Evolutionary conservation across 2,329 filamentous ascomycete genomes (phyloP).

Genomic region (Diaporthe ampelina): DNA sequence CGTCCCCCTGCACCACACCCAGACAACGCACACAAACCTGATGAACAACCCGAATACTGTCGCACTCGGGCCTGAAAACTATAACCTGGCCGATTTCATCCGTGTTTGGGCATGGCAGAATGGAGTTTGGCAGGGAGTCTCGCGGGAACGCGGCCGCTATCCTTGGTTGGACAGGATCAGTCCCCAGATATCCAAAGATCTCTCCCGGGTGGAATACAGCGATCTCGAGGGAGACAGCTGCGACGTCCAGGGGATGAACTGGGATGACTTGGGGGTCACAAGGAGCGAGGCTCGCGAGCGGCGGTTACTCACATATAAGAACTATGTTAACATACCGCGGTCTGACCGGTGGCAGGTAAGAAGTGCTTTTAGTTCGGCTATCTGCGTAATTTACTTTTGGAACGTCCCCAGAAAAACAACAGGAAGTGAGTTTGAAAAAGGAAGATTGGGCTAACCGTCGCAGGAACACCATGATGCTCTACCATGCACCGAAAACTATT

Average conservation of each 20-base stretch:
- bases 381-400: neutral
- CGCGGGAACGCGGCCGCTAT: slow-evolving; percentile 48
- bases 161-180: slow-evolving; percentile 52
- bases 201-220: slow-evolving; percentile 50
- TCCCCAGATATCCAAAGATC: slow-evolving; percentile 43
- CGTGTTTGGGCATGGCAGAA: slow-evolving; percentile 60
- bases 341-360: slow-evolving; percentile 65
- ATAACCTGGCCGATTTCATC: slow-evolving; percentile 64
- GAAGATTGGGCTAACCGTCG: slow-evolving; percentile 35
- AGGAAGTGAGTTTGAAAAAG: neutral
- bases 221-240: slow-evolving; percentile 69
- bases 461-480: slow-evolving; percentile 52
- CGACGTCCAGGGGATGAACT: slow-evolving; percentile 73
- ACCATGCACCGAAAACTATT: slow-evolving; percentile 63
- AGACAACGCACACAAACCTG: slow-evolving; percentile 48
- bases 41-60: slow-evolving; percentile 51
- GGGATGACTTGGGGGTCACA: slow-evolving; percentile 66
- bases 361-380: neutral
- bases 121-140: slow-evolving; percentile 45
- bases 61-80: slow-evolving; percentile 63
- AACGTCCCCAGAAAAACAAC: neutral
- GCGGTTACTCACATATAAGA: slow-evolving; percentile 65
- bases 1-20: slow-evolving; percentile 30
- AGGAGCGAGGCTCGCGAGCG: slow-evolving; percentile 62
- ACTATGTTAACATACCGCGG: slow-evolving; percentile 67